Evolutionary conservation across 306 rosid genomes (phyloP).

Genomic region (Geum urbanum): DNA sequence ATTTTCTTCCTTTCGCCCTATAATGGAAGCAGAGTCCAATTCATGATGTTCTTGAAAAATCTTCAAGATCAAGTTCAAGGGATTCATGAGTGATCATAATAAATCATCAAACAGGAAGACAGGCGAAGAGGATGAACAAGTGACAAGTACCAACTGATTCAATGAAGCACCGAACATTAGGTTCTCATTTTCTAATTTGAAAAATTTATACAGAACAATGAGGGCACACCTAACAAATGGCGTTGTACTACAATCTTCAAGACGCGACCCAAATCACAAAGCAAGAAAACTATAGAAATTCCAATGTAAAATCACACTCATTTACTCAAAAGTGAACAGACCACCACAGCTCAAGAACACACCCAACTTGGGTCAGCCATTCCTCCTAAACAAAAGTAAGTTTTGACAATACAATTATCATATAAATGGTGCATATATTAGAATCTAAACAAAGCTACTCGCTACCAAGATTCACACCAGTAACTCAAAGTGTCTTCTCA

Average conservation of each 20-base stretch:
- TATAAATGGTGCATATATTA: not conserved
- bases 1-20: not conserved
- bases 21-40: not conserved
- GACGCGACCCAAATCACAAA: not conserved
- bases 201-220: not conserved
- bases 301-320: not conserved
- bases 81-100: not conserved
- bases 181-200: too few relatives aligned
- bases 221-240: not conserved
- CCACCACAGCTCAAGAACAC: not conserved
- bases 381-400: conserved; percentile 1
- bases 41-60: not conserved
- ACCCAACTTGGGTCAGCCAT: not conserved
- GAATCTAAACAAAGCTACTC: not conserved
- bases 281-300: not conserved
- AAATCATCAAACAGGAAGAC: not conserved
- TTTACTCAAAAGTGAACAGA: not conserved
- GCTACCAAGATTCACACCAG: conserved; percentile 8
- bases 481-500: not conserved
- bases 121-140: not conserved
- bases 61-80: not conserved
- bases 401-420: not conserved
- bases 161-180: too few relatives aligned
- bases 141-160: too few relatives aligned
- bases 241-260: not conserved